These are phyloP conservation scores for Cucumis sativus DNA, from an alignment of 306 rosid species.

Conservation along the genomic window Cucumber_9930_V3 NC_026656.2:24156501-24157000, in stretches of 20 bases:
- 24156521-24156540: no score
- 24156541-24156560: no score
- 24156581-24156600: neutral
- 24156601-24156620: neutral
- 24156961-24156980: neutral
- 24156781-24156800: neutral
- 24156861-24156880: no score
- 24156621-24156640: neutral
- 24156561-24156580: neutral
- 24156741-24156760: neutral
- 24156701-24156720: neutral
- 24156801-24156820: neutral
- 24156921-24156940: neutral
- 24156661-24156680: neutral
- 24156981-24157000: neutral
- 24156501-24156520: no score
- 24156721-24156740: neutral
- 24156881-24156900: neutral
- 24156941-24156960: neutral
- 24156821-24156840: no score
- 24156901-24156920: neutral
- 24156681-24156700: neutral
- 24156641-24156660: neutral
- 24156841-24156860: no score
- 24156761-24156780: neutral